Evolutionary conservation across 768 basidiomycete species (phyloP), one percentile per base, ranked within the genome.

Genomic region (Chalciporus chontae): DNA sequence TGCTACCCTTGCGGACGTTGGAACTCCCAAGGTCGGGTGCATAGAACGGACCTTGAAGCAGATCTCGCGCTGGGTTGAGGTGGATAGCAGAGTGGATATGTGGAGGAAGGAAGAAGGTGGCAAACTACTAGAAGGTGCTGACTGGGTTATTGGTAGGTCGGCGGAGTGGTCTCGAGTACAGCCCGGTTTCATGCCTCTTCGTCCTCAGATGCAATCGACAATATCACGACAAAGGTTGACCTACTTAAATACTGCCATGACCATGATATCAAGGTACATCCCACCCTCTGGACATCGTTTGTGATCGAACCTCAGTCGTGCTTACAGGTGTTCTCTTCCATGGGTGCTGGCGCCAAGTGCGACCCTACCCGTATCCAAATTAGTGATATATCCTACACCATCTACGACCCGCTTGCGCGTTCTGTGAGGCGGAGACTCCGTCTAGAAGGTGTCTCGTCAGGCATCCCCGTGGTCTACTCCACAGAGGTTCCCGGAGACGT

Each of bases 361-460:
- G 96, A 99, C 67, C 94, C 96, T 0, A 95, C 94, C 1, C 82
- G 93, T 36, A 81, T 99, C 21, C 94, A 98, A 68, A 96, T 98
- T 49, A 87, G 85, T 55, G 95, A 98, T 69, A 92, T 98, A 58
- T 93, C 94, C 3, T 74, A 76, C 50, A 97, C 96, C 0, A 78
- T 90, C 36, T 95, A 98, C 61, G 96, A 98, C 67, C 94, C 94
- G 4, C 80, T 99, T 15, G 96, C 96, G 19, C 86, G 94, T 50
- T 80, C 89, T 18, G 94, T 98, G 23, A 82, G 96, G 4, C 76
- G 84, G 23, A 81, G 88, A 41, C 75, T 91, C 21, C 86, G 85
- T 43, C 64, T 77, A 14, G 71, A 76, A 21, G 83, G 81, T n/a
- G 75, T 83, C 32, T 60, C 76, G 17, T 80, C 77, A 23, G 82